Conservation (phyloP, 257 asterid species). For the Solanum gandarillasii region DNA sequence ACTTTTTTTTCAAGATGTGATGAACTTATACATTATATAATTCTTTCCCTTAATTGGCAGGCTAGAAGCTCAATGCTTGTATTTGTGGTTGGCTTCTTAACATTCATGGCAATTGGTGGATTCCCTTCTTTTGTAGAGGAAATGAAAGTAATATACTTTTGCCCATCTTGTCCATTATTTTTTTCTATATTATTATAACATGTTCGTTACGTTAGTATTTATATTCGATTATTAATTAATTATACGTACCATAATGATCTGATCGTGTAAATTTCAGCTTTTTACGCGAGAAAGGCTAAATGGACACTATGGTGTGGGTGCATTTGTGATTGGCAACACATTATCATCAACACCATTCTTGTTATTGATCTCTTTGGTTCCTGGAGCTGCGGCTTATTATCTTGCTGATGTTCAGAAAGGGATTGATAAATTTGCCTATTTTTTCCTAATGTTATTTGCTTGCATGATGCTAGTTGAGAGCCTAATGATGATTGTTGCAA, state of each 20-base stretch:
- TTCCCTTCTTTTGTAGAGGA: slow-evolving; percentile 64
- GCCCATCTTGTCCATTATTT: not conserved
- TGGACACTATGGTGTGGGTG: slow-evolving; percentile 33
- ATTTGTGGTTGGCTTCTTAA: slow-evolving; percentile 32
- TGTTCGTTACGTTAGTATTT: not conserved
- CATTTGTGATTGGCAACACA: slow-evolving; percentile 37
- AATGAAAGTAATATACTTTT: slow-evolving; percentile 30
- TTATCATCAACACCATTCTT: slow-evolving; percentile 42
- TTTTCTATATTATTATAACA: not conserved
- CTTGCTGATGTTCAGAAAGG: slow-evolving; percentile 38
- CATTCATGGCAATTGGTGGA: slow-evolving; percentile 67
- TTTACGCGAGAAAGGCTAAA: slow-evolving; percentile 39
- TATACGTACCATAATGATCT: not conserved
- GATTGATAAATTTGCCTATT: slow-evolving; percentile 23
- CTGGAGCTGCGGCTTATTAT: slow-evolving; percentile 45
- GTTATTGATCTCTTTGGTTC: slow-evolving; percentile 22
- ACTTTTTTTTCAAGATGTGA: not conserved
- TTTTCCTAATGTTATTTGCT: slow-evolving; percentile 11
- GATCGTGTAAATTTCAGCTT: slow-evolving; percentile 14
- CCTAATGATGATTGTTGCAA: slow-evolving; percentile 50
- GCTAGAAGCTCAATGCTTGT: slow-evolving; percentile 47
- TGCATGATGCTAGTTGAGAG: slow-evolving; percentile 58
- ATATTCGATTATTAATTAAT: not conserved
- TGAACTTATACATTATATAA: not conserved
- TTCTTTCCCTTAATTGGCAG: not conserved